Conservation (phyloP, 2,329 filamentous ascomycete species). For the Chaetomiaceae sp. region DNA sequence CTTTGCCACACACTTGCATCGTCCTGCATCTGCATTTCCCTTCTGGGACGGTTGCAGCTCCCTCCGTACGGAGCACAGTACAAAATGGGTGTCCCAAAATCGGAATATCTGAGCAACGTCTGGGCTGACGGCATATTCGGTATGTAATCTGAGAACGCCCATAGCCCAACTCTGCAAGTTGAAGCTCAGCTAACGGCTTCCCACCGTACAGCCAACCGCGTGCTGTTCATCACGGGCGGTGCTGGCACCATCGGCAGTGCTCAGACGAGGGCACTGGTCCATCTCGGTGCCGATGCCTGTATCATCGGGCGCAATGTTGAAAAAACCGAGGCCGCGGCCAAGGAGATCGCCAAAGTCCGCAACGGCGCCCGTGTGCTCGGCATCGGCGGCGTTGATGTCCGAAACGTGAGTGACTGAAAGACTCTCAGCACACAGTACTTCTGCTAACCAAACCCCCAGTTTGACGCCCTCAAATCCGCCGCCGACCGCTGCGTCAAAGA, state of each 20-base stretch:
- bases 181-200: background rate
- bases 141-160: slow-evolving; percentile 36
- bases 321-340: slow-evolving; percentile 78
- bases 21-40: background rate
- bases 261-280: slow-evolving; percentile 85
- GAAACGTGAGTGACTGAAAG: slow-evolving; percentile 49
- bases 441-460: slow-evolving; percentile 32
- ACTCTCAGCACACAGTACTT: background rate
- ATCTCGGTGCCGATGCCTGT: slow-evolving; percentile 87
- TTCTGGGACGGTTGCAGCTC: background rate
- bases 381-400: slow-evolving; percentile 75
- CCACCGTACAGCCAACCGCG: slow-evolving; percentile 63
- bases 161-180: no score
- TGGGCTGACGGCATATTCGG: slow-evolving; percentile 88
- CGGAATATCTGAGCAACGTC: slow-evolving; percentile 72
- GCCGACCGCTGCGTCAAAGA: slow-evolving; percentile 77
- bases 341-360: slow-evolving; percentile 75
- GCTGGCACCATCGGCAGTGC: slow-evolving; percentile 91
- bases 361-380: slow-evolving; percentile 79
- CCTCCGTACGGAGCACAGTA: no score
- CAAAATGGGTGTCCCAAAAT: slow-evolving; percentile 64
- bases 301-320: slow-evolving; percentile 86
- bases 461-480: slow-evolving; percentile 64
- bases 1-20: background rate
- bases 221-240: slow-evolving; percentile 92